Evolutionary conservation across 225 moss, liverwort and hornwort genomes (phyloP), one percentile per base, ranked within the genome.

Genomic region (Straminergon stramineum): DNA sequence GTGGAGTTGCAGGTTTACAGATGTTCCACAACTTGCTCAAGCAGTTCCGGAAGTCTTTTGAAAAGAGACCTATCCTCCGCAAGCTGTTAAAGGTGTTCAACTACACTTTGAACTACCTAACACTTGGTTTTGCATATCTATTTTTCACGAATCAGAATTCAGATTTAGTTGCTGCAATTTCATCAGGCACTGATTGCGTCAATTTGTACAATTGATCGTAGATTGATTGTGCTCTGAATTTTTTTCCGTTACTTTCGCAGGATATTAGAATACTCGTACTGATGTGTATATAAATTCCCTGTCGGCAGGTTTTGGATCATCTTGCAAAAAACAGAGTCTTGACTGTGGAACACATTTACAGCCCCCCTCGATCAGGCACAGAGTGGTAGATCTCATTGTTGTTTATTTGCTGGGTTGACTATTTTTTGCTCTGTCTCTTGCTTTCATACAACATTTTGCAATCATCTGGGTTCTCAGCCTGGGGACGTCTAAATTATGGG

Each of bases 11-110:
- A 97, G 97, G 97, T 85, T 90, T 97, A 62, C 94, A 95, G 81
- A 96, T 96, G 96, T 93, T 97, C 58, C 97, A 97, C 91, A 95
- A 95, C 79, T 88, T 97, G n/a, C 94, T 97, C 48, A 97, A 96
- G 91, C 97, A 96, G 91, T 92, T 97, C 65, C 95, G 97, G 31
- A 94, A 91, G 91, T 92, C 93, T 68, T 96, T 95, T 92, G 95
- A 96, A 71, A 97, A 96, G 90, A 93, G 94, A 89, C 97, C 97
- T 86, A 96, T 96, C 81, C 96, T 97, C 82, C 96, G 97, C 88
- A 97, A 97, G 90, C 93, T 97, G 21, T 90, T 97, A 79, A 97
- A 96, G 96, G 97, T 97, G 84, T 84, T 69, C 57, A 80, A 57
- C 45, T 75, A 65, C 15, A 58, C 57, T 70, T 85, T 76, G 52